Evolutionary conservation across 2,329 filamentous ascomycete genomes (phyloP), one percentile per base, ranked within the genome.

Genomic region (Trichoderma sp.): DNA sequence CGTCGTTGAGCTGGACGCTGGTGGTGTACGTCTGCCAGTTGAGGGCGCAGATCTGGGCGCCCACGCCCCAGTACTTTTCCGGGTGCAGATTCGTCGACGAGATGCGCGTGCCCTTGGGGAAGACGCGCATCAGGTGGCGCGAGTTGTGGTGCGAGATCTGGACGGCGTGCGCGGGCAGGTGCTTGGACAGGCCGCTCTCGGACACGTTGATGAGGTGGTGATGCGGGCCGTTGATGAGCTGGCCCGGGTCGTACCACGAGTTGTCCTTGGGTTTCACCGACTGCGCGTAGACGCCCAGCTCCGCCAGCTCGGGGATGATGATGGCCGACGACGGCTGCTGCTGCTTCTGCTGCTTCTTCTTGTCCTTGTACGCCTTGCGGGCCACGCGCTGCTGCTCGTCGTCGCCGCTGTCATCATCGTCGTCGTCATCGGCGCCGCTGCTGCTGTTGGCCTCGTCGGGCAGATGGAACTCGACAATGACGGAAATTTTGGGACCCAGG

Each of bases 141-240:
- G 88, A 81, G 71, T 92, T 92, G 79, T 92, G 89, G 0, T 76
- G 76, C 0, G 86, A 80, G 65, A 92, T 89, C 8, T 71, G 60
- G 40, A 83, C 82, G 16, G 80, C 74, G 57, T 79, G 81, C 1
- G 76, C 76, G 1, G 86, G 84, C 68, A 91, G 79, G 67, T 88
- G 83, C 1, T 80, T 75, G 3, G 81, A 78, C 0, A 91, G 80
- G 0, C 87, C 87, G 0, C 84, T 85, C 76, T 92, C 89, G 2
- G 89, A 91, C 3, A 92, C 84, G 74, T 92, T 92, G 83, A 91
- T 89, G 71, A 90, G 84, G 69, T 90, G 88, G 74, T 90, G 86
- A 71, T 89, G 87, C 37, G 88, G 88, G 0, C 83, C 86, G 68
- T 91, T 87, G 75, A 82, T 75, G 31, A 86, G 77, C 19, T 78